Conservation (phyloP, 345 rosid genomes). For the Toxicodendron radicans region DNA sequence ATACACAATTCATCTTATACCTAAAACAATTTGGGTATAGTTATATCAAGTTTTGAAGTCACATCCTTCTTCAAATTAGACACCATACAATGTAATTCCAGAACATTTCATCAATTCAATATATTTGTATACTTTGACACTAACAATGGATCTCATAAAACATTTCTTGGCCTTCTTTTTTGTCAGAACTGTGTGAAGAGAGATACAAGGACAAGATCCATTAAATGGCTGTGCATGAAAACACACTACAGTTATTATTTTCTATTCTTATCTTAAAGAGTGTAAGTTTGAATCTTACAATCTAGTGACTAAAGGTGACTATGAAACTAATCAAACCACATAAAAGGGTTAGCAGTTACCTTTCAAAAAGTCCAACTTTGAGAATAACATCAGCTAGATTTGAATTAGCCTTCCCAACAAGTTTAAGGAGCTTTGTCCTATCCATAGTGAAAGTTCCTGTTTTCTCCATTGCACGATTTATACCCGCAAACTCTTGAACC, state of each 20-base stretch:
- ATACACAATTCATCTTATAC: no score
- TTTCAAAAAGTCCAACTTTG: slow-evolving; percentile 94
- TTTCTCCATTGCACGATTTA: slow-evolving; percentile 86
- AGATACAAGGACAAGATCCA: no score
- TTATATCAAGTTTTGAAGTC: no score
- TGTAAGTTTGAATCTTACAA: background rate
- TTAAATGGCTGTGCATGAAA: background rate
- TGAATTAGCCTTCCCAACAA: slow-evolving; percentile 96
- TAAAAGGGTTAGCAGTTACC: slow-evolving; percentile 41
- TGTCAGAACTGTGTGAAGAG: no score
- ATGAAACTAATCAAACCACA: background rate
- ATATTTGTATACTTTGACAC: no score
- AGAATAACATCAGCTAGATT: slow-evolving; percentile 92
- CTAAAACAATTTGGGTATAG: no score
- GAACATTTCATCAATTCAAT: no score
- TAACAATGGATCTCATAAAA: no score
- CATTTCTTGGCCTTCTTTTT: no score
- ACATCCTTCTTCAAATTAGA: no score
- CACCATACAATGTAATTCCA: no score
- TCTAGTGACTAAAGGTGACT: background rate
- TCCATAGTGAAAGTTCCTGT: slow-evolving; percentile 95
- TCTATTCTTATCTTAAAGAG: background rate
- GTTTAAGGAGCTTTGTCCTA: slow-evolving; percentile 81
- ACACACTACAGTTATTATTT: background rate
- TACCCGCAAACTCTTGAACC: slow-evolving; percentile 94